Percentiles rank a stretch among this genome's conserved stretches.
These are phyloP conservation scores for Leonotis leonurus DNA, from an alignment of 257 asterid genomes.

Conservation along the genomic window DNA sequence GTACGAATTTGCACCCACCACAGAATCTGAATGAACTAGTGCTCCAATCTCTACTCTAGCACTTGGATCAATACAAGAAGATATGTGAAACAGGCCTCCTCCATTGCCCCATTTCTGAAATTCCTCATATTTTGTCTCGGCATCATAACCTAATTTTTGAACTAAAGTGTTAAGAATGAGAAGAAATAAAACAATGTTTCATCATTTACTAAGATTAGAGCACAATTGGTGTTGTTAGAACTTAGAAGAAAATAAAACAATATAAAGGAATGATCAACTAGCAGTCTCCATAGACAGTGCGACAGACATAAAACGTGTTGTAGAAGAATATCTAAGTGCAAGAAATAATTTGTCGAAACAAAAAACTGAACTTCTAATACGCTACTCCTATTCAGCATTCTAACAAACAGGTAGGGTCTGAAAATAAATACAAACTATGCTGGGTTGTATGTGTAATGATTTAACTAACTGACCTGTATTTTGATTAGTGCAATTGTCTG, in stretches of 20 bases:
- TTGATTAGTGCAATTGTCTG: slow-evolving; percentile 21
- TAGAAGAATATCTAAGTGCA: neutral
- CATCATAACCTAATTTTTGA: slow-evolving; percentile 40
- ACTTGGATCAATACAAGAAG: slow-evolving; percentile 67
- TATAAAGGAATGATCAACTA: too few relatives aligned
- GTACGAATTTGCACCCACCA: slow-evolving; percentile 53
- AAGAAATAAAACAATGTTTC: neutral
- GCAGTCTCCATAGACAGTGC: neutral
- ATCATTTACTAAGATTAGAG: neutral
- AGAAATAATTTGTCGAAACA: neutral
- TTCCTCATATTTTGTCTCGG: slow-evolving; percentile 26
- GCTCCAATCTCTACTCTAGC: slow-evolving; percentile 68
- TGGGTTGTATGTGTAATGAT: slow-evolving; percentile 6
- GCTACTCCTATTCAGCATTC: slow-evolving; percentile 29
- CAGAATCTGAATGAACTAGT: slow-evolving; percentile 55
- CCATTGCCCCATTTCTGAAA: slow-evolving; percentile 69
- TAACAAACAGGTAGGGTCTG: slow-evolving; percentile 31
- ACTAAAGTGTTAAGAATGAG: slow-evolving; percentile 7
- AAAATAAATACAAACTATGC: slow-evolving; percentile 13
- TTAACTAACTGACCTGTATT: slow-evolving; percentile 24
- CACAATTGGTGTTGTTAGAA: neutral
- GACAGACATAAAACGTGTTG: slow-evolving; percentile 1
- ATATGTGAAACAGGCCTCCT: slow-evolving; percentile 67
- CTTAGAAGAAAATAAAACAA: too few relatives aligned
- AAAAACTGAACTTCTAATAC: neutral